These are phyloP conservation scores for Ogataea parapolymorpha DNA, from an alignment of 805 yeast genomes.

Conservation along the genomic window DNA sequence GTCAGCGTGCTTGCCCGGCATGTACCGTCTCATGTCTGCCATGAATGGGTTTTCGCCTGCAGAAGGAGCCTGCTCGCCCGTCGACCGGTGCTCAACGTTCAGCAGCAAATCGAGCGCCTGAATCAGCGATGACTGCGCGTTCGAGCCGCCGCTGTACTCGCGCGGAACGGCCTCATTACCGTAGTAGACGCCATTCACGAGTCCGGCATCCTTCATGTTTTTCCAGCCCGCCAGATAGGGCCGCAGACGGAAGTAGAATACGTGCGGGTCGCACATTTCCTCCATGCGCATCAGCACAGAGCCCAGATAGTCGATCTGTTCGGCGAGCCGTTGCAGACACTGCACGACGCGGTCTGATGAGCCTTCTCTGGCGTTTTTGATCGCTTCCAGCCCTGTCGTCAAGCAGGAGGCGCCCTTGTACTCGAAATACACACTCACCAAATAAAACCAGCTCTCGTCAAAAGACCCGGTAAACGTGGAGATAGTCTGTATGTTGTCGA, in stretches of 20 bases:
- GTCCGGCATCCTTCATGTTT: conserved; percentile 83
- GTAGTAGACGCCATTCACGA: conserved; percentile 71
- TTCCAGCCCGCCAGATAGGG: conserved; percentile 95
- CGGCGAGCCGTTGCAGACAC: conserved; percentile 64
- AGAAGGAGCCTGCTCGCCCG: conserved; percentile 42
- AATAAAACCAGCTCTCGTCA: conserved; percentile 92
- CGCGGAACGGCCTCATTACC: conserved; percentile 60
- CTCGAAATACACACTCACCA: conserved; percentile 85
- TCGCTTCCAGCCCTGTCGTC: conserved; percentile 63
- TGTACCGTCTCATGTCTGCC: conserved; percentile 79
- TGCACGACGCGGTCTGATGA: conserved; percentile 40
- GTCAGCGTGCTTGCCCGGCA: conserved; percentile 84
- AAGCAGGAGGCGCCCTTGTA: conserved; percentile 73
- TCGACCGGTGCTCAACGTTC: conserved; percentile 72
- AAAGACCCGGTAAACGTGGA: conserved; percentile 85
- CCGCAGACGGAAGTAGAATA: conserved; percentile 79
- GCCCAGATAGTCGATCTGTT: conserved; percentile 69
- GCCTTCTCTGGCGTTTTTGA: conserved; percentile 49
- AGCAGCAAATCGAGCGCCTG: conserved; percentile 80
- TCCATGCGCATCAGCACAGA: conserved; percentile 76
- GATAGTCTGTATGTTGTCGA: conserved; percentile 72
- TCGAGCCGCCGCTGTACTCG: conserved; percentile 82
- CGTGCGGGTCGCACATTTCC: conserved; percentile 93
- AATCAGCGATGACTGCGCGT: conserved; percentile 88
- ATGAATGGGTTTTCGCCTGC: conserved; percentile 48